Evolutionary conservation across 805 yeast genomes (phyloP).

Genomic region (Ogataea sp.): DNA sequence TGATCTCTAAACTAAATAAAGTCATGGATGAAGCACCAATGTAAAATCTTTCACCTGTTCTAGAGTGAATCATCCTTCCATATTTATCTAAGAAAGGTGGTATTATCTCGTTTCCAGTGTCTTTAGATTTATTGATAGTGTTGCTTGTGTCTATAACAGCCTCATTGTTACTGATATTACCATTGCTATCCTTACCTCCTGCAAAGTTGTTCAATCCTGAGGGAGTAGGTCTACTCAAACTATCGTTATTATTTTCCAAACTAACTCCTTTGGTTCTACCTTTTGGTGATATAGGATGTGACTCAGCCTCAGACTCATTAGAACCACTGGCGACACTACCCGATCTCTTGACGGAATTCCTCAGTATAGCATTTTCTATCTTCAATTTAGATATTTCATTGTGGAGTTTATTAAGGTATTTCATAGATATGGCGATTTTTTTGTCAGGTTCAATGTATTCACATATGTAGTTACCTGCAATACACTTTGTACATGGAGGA

Average conservation of each 20-base stretch:
- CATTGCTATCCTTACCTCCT: background rate
- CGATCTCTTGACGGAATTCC: slow-evolving; percentile 30
- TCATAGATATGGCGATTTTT: slow-evolving; percentile 66
- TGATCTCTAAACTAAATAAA: slow-evolving; percentile 68
- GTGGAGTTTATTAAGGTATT: slow-evolving; percentile 57
- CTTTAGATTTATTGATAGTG: background rate
- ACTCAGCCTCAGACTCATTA: background rate
- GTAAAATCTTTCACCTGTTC: slow-evolving; percentile 68
- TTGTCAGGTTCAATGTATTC: slow-evolving; percentile 67
- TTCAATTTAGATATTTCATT: slow-evolving; percentile 59
- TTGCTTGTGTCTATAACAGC: background rate
- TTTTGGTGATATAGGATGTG: background rate
- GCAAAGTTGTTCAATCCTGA: background rate
- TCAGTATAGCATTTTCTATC: slow-evolving; percentile 53
- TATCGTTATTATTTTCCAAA: background rate
- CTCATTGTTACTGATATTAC: background rate
- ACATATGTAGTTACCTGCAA: slow-evolving; percentile 46
- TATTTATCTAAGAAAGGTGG: slow-evolving; percentile 66
- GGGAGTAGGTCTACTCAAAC: background rate
- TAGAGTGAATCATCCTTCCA: slow-evolving; percentile 63
- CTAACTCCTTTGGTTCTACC: background rate
- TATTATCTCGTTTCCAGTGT: slow-evolving; percentile 40
- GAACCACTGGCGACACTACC: background rate
- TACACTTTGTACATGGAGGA: slow-evolving; percentile 62
- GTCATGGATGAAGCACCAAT: slow-evolving; percentile 84